These are phyloP conservation scores for Plasmodium cynomolgi DNA, from an alignment of 169 alveolate genomes.

Conservation along the genomic window DNA sequence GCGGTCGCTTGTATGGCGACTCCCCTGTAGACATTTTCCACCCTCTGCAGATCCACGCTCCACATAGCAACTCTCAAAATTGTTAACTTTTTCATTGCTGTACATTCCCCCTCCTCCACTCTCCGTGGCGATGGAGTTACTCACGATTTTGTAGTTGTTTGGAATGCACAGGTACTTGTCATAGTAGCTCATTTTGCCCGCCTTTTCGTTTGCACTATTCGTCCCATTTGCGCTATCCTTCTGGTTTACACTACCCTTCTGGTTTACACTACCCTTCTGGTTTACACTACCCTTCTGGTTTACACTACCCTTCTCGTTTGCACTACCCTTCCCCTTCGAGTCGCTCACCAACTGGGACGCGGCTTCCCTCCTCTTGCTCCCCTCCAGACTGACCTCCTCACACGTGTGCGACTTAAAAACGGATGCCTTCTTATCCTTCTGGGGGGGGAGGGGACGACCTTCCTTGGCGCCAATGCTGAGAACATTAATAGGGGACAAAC, in stretches of 20 bases:
- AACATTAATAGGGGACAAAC: neutral
- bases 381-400: neutral
- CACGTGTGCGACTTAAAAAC: constrained; percentile 6
- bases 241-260: no score
- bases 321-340: no score
- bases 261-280: no score
- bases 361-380: neutral
- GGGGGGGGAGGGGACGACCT: neutral
- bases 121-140: neutral
- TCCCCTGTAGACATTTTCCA: neutral
- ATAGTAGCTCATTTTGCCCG: neutral
- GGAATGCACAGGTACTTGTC: neutral
- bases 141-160: neutral
- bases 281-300: no score
- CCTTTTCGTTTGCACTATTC: no score
- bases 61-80: neutral
- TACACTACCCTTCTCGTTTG: no score
- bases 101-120: neutral
- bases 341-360: neutral
- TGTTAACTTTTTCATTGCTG: neutral
- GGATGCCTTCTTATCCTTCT: neutral
- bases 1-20: neutral
- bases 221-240: no score
- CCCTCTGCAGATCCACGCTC: neutral
- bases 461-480: neutral